Evolutionary conservation across 1,139 yeast genomes (phyloP).

Genomic region (Geotrichum phurueaensis): DNA sequence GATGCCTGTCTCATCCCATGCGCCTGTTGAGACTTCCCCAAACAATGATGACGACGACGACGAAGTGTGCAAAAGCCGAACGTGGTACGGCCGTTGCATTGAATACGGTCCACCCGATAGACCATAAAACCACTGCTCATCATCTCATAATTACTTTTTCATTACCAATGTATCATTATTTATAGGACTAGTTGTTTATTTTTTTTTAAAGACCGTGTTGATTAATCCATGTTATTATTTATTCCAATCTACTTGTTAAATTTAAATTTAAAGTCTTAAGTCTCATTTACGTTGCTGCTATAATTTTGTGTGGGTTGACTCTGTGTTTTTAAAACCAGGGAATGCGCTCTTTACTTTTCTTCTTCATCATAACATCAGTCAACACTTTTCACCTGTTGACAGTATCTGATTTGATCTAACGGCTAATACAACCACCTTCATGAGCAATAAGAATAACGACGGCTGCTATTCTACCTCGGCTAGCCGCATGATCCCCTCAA

Average conservation of each 20-base stretch:
- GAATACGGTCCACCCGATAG: constrained; percentile 24
- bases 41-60: constrained; percentile 16
- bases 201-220: too few relatives aligned
- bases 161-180: background rate
- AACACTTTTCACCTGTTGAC: background rate
- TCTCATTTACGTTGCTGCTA: background rate
- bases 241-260: background rate
- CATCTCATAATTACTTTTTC: background rate
- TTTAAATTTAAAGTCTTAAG: background rate
- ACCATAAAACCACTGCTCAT: background rate
- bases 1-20: background rate
- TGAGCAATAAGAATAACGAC: background rate
- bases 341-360: background rate
- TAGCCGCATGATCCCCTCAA: background rate
- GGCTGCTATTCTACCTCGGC: constrained; percentile 1
- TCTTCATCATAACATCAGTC: background rate
- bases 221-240: too few relatives aligned
- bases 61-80: constrained; percentile 23
- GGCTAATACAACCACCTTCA: background rate
- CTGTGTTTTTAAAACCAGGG: background rate
- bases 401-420: background rate
- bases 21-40: constrained; percentile 13
- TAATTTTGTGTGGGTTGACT: background rate
- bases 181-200: background rate
- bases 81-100: constrained; percentile 30